Conservation (phyloP, 345 rosid species). For the Euphorbia peplus region DNA sequence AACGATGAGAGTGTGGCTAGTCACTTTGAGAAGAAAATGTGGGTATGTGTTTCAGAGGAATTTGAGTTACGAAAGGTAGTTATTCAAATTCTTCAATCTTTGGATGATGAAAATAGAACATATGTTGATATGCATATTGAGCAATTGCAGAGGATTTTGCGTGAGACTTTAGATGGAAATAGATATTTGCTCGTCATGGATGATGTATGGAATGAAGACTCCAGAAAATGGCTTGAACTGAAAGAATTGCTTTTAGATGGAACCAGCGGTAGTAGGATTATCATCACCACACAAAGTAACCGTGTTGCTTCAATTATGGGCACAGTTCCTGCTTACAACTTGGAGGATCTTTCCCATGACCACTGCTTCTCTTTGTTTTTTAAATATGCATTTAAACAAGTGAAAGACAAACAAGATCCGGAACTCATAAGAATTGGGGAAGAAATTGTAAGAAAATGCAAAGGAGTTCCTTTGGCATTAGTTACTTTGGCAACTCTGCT, state of each 20-base stretch:
- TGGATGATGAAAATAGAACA: too few relatives aligned
- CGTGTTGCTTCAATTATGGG: constrained; percentile 9
- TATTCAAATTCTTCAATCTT: too few relatives aligned
- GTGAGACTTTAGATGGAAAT: not conserved
- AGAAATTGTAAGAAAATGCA: constrained; percentile 20
- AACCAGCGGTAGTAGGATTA: not conserved
- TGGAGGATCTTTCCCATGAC: constrained; percentile 1
- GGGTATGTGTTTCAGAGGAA: too few relatives aligned
- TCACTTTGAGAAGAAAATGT: too few relatives aligned
- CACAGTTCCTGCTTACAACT: not conserved
- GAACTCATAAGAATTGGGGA: constrained; percentile 9
- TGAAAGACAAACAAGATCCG: not conserved
- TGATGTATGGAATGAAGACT: constrained; percentile 12
- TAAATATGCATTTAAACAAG: constrained; percentile 3
- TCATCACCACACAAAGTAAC: constrained; percentile 5
- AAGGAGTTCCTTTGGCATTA: constrained; percentile 29
- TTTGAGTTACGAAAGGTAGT: too few relatives aligned
- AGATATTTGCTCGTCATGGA: constrained; percentile 10
- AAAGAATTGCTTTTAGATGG: not conserved
- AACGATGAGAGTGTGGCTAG: not conserved
- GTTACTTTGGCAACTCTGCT: too few relatives aligned
- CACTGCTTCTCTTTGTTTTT: constrained; percentile 13
- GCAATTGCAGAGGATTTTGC: not conserved
- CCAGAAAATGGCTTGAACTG: constrained; percentile 2
- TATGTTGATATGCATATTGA: constrained; percentile 5